Conservation (phyloP, 2,329 filamentous ascomycete genomes). For the Immersiporthe knoxdaviesiana region DNA sequence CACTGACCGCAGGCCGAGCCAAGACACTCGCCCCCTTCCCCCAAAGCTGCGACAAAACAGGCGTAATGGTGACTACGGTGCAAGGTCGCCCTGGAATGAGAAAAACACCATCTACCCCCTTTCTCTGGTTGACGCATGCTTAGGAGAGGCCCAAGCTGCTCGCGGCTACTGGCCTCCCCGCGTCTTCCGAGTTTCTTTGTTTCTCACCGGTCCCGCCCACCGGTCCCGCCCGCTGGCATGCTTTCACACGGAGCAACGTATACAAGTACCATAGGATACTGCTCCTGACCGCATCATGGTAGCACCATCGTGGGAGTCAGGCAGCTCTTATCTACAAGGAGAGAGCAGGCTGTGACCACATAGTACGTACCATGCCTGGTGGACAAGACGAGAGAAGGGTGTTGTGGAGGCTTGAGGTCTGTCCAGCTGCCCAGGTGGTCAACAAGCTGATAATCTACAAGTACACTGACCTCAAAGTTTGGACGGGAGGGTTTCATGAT, state of each 20-base stretch:
- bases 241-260: not conserved
- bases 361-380: not conserved
- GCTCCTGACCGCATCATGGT: not conserved
- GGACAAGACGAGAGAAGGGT: not conserved
- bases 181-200: slow-evolving; percentile 1
- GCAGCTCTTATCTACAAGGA: not conserved
- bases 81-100: not conserved
- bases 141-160: not conserved
- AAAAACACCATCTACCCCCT: not conserved
- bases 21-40: not conserved
- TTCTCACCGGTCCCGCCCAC: not conserved
- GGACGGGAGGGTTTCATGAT: not conserved
- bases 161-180: not conserved
- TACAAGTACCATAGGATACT: not conserved
- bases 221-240: not conserved
- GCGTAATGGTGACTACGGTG: not conserved
- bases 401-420: not conserved
- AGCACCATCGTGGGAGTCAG: not conserved
- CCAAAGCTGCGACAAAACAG: too few relatives aligned
- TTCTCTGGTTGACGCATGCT: not conserved
- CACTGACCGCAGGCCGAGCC: not conserved
- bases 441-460: not conserved
- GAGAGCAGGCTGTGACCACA: not conserved
- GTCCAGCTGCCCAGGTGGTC: not conserved
- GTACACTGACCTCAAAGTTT: not conserved